Percentiles rank a stretch among this genome's conserved stretches.
These are phyloP conservation scores for Penicillium verrucosum DNA, from an alignment of 2,329 filamentous ascomycete genomes.

Conservation along the genomic window DNA sequence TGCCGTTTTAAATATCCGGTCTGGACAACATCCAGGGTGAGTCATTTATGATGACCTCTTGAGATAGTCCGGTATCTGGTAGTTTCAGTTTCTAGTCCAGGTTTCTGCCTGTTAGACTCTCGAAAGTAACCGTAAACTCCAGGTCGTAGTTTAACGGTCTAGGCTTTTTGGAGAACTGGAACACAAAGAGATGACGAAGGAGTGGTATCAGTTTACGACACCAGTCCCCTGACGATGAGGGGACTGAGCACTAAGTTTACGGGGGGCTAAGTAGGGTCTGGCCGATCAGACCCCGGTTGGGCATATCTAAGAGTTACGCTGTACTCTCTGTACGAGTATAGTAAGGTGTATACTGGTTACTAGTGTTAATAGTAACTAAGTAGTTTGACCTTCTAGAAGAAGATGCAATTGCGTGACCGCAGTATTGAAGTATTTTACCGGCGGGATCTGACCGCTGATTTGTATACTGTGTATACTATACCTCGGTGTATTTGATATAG, in stretches of 20 bases:
- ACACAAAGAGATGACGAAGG: conserved; percentile 1
- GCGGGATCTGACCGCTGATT: not conserved
- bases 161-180: not conserved
- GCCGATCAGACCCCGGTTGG: conserved; percentile 2
- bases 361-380: not conserved
- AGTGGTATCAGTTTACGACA: not conserved
- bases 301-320: not conserved
- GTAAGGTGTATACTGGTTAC: not conserved
- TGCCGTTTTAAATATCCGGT: not conserved
- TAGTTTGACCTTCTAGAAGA: conserved; percentile 1
- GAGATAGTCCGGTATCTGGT: not conserved
- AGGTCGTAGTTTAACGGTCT: not conserved
- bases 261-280: conserved; percentile 1
- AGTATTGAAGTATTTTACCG: conserved; percentile 1
- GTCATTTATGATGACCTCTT: conserved; percentile 2
- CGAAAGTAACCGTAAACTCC: not conserved
- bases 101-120: not conserved
- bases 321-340: not conserved
- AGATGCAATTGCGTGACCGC: conserved; percentile 3
- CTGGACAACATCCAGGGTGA: not conserved
- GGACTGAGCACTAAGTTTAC: conserved; percentile 7
- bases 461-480: too few species aligned
- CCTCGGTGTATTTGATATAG: not conserved
- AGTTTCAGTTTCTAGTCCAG: not conserved
- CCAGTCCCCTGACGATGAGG: not conserved